phyloP scores from a whole-genome alignment of 345 rosid genomes.

The Carallia brachiata region DNA sequence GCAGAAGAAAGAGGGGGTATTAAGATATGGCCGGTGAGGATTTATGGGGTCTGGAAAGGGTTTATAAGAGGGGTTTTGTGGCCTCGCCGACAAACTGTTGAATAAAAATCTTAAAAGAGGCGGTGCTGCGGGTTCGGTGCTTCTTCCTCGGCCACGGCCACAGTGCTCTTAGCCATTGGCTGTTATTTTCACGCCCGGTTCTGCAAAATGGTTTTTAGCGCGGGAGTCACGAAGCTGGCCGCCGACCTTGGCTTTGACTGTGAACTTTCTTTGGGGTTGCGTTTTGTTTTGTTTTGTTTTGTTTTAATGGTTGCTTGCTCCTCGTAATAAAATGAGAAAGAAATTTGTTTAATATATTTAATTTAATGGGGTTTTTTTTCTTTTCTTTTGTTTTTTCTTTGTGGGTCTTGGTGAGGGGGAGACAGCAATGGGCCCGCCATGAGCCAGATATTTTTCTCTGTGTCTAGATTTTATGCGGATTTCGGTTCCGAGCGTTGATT shows the following conservation, averaged over 20 bases:
- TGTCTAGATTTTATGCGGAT: background rate
- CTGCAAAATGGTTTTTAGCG: too few relatives aligned
- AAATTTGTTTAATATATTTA: background rate
- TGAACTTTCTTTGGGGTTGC: conserved; percentile 18
- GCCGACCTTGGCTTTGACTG: background rate
- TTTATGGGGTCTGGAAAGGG: background rate
- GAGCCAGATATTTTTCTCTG: conserved; percentile 18
- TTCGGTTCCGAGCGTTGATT: background rate
- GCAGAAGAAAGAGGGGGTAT: background rate
- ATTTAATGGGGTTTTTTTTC: background rate
- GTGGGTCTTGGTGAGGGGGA: background rate
- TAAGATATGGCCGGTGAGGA: background rate
- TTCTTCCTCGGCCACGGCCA: conserved; percentile 19
- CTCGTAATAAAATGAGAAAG: too few relatives aligned
- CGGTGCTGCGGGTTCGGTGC: conserved; percentile 44
- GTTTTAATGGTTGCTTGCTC: too few relatives aligned
- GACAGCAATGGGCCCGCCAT: conserved; percentile 11
- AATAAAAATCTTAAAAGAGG: conserved; percentile 40
- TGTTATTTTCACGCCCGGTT: background rate
- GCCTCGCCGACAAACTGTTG: conserved; percentile 50
- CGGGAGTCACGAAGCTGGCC: background rate
- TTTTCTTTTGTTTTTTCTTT: background rate
- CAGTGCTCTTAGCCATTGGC: conserved; percentile 12
- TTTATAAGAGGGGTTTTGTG: conserved; percentile 21
- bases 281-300: background rate